Conservation (phyloP, 257 asterid species). For the Salvia hispanica region DNA sequence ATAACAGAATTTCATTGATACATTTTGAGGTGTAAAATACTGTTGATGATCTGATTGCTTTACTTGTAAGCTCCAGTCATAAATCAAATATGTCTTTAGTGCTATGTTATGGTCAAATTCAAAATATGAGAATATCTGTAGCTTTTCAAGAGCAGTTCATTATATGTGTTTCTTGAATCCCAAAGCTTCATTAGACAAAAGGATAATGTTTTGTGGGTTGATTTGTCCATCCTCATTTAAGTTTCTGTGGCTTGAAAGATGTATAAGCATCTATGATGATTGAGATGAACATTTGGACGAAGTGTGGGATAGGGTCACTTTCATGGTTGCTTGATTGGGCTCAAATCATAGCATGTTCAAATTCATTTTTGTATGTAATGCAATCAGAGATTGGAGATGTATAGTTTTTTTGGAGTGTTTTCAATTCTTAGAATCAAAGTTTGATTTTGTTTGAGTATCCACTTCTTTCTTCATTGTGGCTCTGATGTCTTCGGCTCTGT, state of each 20-base stretch:
- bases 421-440: background rate
- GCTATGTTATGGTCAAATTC: background rate
- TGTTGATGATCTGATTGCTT: background rate
- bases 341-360: background rate
- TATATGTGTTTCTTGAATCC: background rate
- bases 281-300: background rate
- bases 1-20: too few species aligned
- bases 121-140: slow-evolving; percentile 6
- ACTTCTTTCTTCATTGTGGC: background rate
- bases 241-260: background rate
- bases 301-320: background rate
- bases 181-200: background rate
- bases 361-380: background rate
- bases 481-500: background rate
- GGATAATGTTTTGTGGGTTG: background rate
- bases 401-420: background rate
- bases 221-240: background rate
- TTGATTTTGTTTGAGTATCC: background rate
- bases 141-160: background rate
- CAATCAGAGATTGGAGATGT: background rate
- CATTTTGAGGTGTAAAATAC: background rate
- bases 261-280: background rate
- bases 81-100: background rate
- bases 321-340: background rate
- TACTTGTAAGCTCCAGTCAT: background rate